phyloP scores from a whole-genome alignment of 169 alveolate genomes.

The Theileria sp. region DNA sequence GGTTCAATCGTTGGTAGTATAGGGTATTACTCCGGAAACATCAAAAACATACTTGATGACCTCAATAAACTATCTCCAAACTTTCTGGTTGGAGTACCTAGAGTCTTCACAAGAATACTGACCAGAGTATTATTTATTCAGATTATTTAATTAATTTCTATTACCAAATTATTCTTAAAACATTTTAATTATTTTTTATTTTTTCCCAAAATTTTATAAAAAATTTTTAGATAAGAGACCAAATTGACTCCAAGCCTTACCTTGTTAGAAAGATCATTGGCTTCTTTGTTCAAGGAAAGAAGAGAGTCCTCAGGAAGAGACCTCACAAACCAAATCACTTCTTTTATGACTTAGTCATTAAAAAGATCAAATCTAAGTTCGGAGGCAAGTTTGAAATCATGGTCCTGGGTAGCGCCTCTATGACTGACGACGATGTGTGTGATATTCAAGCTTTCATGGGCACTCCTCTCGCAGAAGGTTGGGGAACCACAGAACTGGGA shows the following conservation, averaged over 20 bases:
- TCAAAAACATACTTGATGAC: constrained; percentile 83
- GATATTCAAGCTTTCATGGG: constrained; percentile 70
- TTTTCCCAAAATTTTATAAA: too few species aligned
- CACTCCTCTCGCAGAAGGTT: constrained; percentile 74
- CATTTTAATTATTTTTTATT: too few species aligned
- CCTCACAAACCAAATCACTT: constrained; percentile 34
- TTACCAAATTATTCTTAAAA: too few species aligned
- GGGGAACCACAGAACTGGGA: constrained; percentile 80
- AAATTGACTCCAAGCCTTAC: constrained; percentile 41
- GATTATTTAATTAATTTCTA: too few species aligned
- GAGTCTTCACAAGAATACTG: constrained; percentile 75
- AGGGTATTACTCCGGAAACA: constrained; percentile 88
- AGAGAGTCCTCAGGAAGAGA: neutral
- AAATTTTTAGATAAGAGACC: constrained; percentile 9
- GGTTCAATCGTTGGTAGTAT: constrained; percentile 74
- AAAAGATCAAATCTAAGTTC: constrained; percentile 64
- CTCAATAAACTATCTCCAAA: constrained; percentile 69
- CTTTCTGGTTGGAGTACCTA: constrained; percentile 71
- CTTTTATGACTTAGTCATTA: constrained; percentile 65
- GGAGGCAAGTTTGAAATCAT: constrained; percentile 72
- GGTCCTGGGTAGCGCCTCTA: constrained; percentile 76
- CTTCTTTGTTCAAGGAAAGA: constrained; percentile 29
- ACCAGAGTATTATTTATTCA: constrained; percentile 28
- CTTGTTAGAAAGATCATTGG: constrained; percentile 13
- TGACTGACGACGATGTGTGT: constrained; percentile 60